Percentiles rank a stretch among this genome's conserved stretches.
These are phyloP conservation scores for Poa annua DNA, from an alignment of 176 grass and related monocot species.

Conservation along the genomic window DNA sequence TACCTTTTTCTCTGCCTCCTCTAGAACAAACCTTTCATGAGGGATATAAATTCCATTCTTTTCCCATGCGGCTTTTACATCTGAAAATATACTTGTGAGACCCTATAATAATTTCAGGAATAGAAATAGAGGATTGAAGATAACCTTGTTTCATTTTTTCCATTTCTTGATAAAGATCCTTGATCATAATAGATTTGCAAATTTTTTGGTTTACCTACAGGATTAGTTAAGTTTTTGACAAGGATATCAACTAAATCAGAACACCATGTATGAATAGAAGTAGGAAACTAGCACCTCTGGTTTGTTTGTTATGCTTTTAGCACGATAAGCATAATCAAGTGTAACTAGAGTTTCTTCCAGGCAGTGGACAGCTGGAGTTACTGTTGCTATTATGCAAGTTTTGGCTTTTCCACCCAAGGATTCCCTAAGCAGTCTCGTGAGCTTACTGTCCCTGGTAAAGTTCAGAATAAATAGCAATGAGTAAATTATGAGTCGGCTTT, in stretches of 20 bases:
- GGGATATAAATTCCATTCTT: constrained; percentile 90
- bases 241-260: constrained; percentile 29
- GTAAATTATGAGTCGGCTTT: neutral
- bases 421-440: constrained; percentile 89
- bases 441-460: constrained; percentile 81
- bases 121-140: neutral
- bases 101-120: constrained; percentile 26
- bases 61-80: constrained; percentile 86
- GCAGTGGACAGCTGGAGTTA: constrained; percentile 72
- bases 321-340: constrained; percentile 91
- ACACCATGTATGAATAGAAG: constrained; percentile 25
- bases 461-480: constrained; percentile 35
- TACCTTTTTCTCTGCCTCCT: constrained; percentile 89
- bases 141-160: constrained; percentile 92
- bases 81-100: constrained; percentile 53
- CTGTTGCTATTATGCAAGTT: constrained; percentile 92
- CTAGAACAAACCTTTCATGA: constrained; percentile 66
- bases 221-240: constrained; percentile 32
- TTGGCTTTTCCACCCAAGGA: constrained; percentile 96
- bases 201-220: constrained; percentile 78
- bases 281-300: constrained; percentile 66
- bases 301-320: constrained; percentile 85
- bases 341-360: constrained; percentile 88
- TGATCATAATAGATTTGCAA: constrained; percentile 70
- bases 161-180: constrained; percentile 84